phyloP scores from a whole-genome alignment of 805 yeast species.

The Maudiozyma barnettii region DNA sequence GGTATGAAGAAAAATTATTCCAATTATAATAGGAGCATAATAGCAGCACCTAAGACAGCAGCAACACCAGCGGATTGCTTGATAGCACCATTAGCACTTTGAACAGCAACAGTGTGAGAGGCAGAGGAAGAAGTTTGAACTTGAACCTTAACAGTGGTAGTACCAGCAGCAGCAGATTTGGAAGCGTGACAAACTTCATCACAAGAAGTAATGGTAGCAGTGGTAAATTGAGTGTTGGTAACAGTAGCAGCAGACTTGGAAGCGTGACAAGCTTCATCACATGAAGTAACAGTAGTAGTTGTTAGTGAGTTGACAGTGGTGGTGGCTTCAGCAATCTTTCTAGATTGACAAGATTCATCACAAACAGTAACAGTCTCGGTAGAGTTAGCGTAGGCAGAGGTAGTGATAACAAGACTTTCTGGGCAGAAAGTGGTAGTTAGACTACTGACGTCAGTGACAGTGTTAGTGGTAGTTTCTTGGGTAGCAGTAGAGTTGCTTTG shows the following conservation, averaged over 20 bases:
- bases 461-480: neutral
- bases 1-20: neutral
- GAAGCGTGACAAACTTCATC: neutral
- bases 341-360: neutral
- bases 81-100: slow-evolving; percentile 9
- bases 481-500: no score
- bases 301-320: neutral
- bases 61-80: slow-evolving; percentile 6
- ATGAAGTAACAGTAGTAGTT: neutral
- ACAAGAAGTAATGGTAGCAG: neutral
- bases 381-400: neutral
- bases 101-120: slow-evolving; percentile 3
- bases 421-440: neutral
- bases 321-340: neutral
- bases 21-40: slow-evolving; percentile 3
- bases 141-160: slow-evolving; percentile 1
- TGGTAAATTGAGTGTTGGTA: no score
- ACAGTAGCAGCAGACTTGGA: neutral
- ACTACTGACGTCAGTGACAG: neutral
- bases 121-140: slow-evolving; percentile 1
- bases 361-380: slow-evolving; percentile 1
- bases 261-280: neutral
- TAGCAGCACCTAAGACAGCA: slow-evolving; percentile 8
- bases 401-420: neutral
- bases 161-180: neutral